phyloP scores from a whole-genome alignment of 1,284 basidiomycete species.

The Moesziomyces sp. region DNA sequence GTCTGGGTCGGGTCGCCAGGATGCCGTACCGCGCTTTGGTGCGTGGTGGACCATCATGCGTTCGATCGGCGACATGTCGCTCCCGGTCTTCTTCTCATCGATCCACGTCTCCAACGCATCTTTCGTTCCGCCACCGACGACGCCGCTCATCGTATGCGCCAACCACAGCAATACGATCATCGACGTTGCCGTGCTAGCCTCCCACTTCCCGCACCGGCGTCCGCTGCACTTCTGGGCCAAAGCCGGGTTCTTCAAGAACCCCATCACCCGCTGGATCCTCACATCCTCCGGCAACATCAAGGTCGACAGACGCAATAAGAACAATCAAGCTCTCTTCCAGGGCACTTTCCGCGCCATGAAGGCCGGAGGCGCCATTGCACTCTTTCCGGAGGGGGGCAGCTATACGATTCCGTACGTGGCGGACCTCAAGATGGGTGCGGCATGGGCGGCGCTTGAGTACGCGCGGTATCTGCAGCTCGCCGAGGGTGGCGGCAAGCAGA shows the following conservation, averaged over 20 bases:
- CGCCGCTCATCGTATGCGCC: slow-evolving; percentile 49
- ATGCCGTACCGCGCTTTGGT: slow-evolving; percentile 37
- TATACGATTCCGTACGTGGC: slow-evolving; percentile 88
- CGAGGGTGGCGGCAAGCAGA: neutral
- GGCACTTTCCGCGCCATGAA: slow-evolving; percentile 88
- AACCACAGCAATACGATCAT: slow-evolving; percentile 71
- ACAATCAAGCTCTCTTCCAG: slow-evolving; percentile 86
- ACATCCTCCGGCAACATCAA: slow-evolving; percentile 92
- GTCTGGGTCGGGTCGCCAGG: neutral
- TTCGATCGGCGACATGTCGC: slow-evolving; percentile 48
- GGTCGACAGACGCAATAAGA: slow-evolving; percentile 90
- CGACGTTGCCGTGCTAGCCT: slow-evolving; percentile 68
- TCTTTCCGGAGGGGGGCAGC: slow-evolving; percentile 87
- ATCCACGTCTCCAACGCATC: slow-evolving; percentile 28
- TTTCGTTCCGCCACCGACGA: slow-evolving; percentile 26
- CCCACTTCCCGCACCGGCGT: slow-evolving; percentile 79
- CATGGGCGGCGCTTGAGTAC: slow-evolving; percentile 94
- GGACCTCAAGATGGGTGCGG: slow-evolving; percentile 93
- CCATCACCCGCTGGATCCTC: slow-evolving; percentile 79
- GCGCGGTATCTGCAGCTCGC: slow-evolving; percentile 70
- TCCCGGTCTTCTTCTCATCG: slow-evolving; percentile 50
- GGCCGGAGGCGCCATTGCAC: slow-evolving; percentile 81
- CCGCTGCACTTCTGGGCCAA: slow-evolving; percentile 95
- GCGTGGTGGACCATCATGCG: slow-evolving; percentile 59
- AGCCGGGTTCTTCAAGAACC: slow-evolving; percentile 74